phyloP scores from a whole-genome alignment of 495 filamentous ascomycete genomes.

The Talaromyces trachyspermus region DNA sequence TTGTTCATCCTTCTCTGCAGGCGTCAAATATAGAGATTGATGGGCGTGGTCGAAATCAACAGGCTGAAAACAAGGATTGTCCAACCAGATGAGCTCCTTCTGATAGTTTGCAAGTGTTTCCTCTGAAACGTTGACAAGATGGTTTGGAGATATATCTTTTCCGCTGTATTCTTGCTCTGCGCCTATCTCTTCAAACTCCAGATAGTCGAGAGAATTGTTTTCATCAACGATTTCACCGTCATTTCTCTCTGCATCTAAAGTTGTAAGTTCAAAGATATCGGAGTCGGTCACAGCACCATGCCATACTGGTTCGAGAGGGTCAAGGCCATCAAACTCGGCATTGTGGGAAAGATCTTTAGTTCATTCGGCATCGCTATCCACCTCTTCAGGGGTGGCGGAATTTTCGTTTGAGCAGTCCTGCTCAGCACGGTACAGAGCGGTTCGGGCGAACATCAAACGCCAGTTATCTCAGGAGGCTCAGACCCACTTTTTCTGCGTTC shows the following conservation, averaged over 20 bases:
- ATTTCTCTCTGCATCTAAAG: not conserved
- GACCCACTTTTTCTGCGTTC: too few relatives aligned
- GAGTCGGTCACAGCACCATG: too few relatives aligned
- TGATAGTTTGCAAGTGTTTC: not conserved
- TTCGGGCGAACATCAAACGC: not conserved
- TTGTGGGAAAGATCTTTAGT: too few relatives aligned
- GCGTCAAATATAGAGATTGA: not conserved
- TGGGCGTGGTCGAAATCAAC: not conserved
- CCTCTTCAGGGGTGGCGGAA: too few relatives aligned
- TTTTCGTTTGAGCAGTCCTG: too few relatives aligned
- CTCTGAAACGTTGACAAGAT: not conserved
- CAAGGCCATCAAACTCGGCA: too few relatives aligned
- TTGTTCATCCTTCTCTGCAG: not conserved
- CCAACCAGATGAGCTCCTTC: not conserved
- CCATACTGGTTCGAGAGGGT: too few relatives aligned
- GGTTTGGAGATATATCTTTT: not conserved
- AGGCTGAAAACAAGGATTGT: not conserved
- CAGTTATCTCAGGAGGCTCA: too few relatives aligned
- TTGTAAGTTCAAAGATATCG: too few relatives aligned
- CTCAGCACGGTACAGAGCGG: not conserved
- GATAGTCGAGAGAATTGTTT: not conserved
- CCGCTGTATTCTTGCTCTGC: not conserved
- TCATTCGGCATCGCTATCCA: too few relatives aligned
- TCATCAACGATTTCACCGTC: not conserved
- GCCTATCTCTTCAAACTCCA: not conserved